phyloP scores from a whole-genome alignment of 352 stramenopile species.

The Pythium diclinum region DNA sequence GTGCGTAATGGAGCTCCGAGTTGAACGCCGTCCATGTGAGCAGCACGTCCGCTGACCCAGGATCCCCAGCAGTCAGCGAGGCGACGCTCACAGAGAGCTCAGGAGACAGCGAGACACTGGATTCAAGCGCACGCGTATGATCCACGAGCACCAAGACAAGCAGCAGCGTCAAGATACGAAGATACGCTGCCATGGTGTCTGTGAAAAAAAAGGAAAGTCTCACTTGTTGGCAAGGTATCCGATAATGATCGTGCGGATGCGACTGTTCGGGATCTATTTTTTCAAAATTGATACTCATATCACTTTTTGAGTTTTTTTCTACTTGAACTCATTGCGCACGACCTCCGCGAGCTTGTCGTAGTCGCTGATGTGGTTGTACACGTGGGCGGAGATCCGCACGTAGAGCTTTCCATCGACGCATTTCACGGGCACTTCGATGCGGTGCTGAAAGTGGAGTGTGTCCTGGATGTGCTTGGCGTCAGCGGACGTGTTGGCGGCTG shows the following conservation, averaged over 20 bases:
- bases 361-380: conserved; percentile 90
- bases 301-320: background rate
- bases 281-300: background rate
- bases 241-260: background rate
- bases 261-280: background rate
- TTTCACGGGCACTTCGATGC: conserved; percentile 93
- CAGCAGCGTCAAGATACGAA: background rate
- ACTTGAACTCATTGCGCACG: conserved; percentile 3
- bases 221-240: background rate
- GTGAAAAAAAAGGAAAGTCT: background rate
- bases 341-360: conserved; percentile 66
- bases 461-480: conserved; percentile 92
- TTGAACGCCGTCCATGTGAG: conserved; percentile 48
- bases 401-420: conserved; percentile 85
- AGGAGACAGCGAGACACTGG: background rate
- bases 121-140: background rate
- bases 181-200: background rate
- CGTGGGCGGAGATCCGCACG: conserved; percentile 87
- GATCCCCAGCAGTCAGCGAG: conserved; percentile 33
- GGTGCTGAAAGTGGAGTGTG: conserved; percentile 66
- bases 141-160: background rate
- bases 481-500: conserved; percentile 47
- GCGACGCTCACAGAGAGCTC: background rate
- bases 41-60: conserved; percentile 35
- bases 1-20: conserved; percentile 19